Base-by-base conservation (phyloP, 2,329 filamentous ascomycete genomes). In the Ascochyta koolunga region DNA sequence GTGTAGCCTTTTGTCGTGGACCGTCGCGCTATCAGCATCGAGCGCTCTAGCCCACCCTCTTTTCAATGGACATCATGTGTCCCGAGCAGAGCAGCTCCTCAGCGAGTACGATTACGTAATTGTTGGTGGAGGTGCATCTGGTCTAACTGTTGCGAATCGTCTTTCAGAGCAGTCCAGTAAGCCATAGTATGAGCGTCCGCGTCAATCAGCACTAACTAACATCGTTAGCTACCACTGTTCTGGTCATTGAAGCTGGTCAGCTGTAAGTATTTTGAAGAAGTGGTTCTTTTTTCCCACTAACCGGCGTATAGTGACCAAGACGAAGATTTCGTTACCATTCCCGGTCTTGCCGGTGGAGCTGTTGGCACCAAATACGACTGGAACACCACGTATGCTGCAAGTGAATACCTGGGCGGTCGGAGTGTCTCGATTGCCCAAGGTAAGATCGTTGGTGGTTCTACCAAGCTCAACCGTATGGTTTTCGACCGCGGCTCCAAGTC, bases 401-500 rank as follows among this genome's bases (percentile, higher is more conserved):
- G 47, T 18, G 52, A 51, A 9, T 53, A 38, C 15, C 15, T 65
- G 9, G 56, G 47, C 13, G 59, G 60, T 9, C 64, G 64, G 4
- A 45, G 37, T 19, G 37, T 60, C 18, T 19, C 57, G 1, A 51
- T 67, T 15, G 49, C 61, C 10, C 54, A 59, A 22, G 65, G 65
- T 13, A 68, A 58, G 39, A 22, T 65, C 10, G 64, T 67, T 21
- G 65, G 65, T n/a, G 65, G 65, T 21, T 62, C 61, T 10, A 64
- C 64, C 4, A 66, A 66, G 46, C 42, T 81, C n/a, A 80, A 80
- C 50, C 71, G 76, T 18, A 64, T 73, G 58, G 65, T 66, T 2
- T 68, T 68, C 42, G 67, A 71, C 38, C 68, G 70, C 18, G 68
- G 59, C 8, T 43, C 58, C 4, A 63, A 58, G 33, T 61, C 65